A percentile compares a stretch with the other conserved stretches of the same genome.
phyloP scores from a whole-genome alignment of 2,329 filamentous ascomycete species.

The Saccharata proteae region DNA sequence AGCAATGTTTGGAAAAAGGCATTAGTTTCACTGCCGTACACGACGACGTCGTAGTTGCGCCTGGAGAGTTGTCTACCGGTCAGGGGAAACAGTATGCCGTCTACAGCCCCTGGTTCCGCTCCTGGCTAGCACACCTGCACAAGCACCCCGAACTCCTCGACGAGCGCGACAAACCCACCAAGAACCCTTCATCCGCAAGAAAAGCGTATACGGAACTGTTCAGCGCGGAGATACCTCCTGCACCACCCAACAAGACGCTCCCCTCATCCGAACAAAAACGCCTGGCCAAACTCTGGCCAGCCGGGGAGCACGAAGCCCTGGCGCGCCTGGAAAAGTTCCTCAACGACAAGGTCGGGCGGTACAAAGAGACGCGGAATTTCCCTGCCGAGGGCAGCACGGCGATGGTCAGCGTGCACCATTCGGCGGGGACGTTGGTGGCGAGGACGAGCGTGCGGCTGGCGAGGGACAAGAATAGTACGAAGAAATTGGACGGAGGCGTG shows the following conservation, averaged over 20 bases:
- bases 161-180: slow-evolving; percentile 43
- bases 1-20: slow-evolving; percentile 46
- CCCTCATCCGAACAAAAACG: slow-evolving; percentile 45
- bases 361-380: slow-evolving; percentile 54
- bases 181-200: slow-evolving; percentile 41
- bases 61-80: slow-evolving; percentile 54
- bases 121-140: slow-evolving; percentile 65
- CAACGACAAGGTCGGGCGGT: slow-evolving; percentile 48
- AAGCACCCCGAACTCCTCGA: slow-evolving; percentile 55
- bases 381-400: slow-evolving; percentile 54
- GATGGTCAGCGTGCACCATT: slow-evolving; percentile 58
- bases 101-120: slow-evolving; percentile 68
- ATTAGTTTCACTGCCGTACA: slow-evolving; percentile 62
- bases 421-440: slow-evolving; percentile 55
- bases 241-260: slow-evolving; percentile 52
- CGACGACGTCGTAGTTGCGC: slow-evolving; percentile 72
- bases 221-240: slow-evolving; percentile 44
- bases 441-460: slow-evolving; percentile 55
- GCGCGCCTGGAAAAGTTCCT: slow-evolving; percentile 56
- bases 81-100: slow-evolving; percentile 71
- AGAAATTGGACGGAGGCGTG: slow-evolving; percentile 52
- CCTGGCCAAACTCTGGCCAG: slow-evolving; percentile 54
- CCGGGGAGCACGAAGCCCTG: slow-evolving; percentile 61
- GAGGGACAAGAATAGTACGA: slow-evolving; percentile 48
- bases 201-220: slow-evolving; percentile 47